Evolutionary conservation across 2,329 filamentous ascomycete species (phyloP).

Genomic region (Calonectria multiphialidica): DNA sequence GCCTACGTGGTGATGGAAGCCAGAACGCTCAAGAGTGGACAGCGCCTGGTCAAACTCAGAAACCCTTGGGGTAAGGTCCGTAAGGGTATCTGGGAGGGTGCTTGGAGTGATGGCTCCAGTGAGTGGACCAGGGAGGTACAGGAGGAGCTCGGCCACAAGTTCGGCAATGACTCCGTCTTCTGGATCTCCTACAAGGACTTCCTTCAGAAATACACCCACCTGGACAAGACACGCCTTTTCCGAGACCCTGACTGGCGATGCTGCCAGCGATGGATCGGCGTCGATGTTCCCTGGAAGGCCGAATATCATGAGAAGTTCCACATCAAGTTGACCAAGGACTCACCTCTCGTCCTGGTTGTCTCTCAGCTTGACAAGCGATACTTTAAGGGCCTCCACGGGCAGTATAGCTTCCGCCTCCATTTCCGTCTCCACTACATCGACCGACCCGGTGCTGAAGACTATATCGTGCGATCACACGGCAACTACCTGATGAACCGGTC

Average conservation of each 20-base stretch:
- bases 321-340: conserved; percentile 66
- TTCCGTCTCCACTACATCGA: conserved; percentile 63
- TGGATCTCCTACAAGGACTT: conserved; percentile 75
- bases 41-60: conserved; percentile 68
- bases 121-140: conserved; percentile 72
- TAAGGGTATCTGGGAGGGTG: conserved; percentile 70
- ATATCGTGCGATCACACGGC: conserved; percentile 69
- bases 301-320: conserved; percentile 73
- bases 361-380: conserved; percentile 73
- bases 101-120: conserved; percentile 71
- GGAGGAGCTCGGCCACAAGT: conserved; percentile 68
- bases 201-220: conserved; percentile 70
- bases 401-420: conserved; percentile 65
- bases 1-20: conserved; percentile 73
- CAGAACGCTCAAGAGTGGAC: conserved; percentile 62
- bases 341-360: conserved; percentile 69
- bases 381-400: conserved; percentile 71
- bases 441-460: conserved; percentile 66
- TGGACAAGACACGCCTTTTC: conserved; percentile 74
- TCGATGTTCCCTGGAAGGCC: conserved; percentile 72
- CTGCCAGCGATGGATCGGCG: conserved; percentile 70
- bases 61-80: conserved; percentile 72
- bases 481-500: conserved; percentile 70
- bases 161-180: conserved; percentile 73
- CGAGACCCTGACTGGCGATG: conserved; percentile 68